These are phyloP conservation scores for Candida incommunis DNA, from an alignment of 805 yeast species.

Conservation along the genomic window DNA sequence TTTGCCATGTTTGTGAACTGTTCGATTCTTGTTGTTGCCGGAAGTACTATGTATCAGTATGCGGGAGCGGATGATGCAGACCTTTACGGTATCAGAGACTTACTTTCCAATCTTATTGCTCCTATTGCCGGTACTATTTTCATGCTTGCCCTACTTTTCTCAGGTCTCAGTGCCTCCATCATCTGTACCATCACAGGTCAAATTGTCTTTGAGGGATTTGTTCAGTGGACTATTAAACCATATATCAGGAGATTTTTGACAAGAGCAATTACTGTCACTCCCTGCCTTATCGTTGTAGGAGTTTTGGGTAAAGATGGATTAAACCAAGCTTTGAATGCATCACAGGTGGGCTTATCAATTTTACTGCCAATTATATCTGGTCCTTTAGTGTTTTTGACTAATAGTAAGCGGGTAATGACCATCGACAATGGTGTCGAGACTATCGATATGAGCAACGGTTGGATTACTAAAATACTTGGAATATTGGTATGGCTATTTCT, in stretches of 20 bases:
- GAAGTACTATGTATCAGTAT: conserved; percentile 57
- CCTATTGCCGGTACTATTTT: conserved; percentile 72
- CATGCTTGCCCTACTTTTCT: conserved; percentile 68
- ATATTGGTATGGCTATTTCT: conserved; percentile 57
- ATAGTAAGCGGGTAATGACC: conserved; percentile 52
- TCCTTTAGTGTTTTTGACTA: conserved; percentile 73
- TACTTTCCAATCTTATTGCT: conserved; percentile 48
- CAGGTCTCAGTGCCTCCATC: conserved; percentile 86
- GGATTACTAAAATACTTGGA: conserved; percentile 39
- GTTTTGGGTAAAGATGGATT: conserved; percentile 64
- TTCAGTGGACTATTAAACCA: conserved; percentile 68
- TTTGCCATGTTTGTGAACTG: conserved; percentile 80
- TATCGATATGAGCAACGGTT: conserved; percentile 35
- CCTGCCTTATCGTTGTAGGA: conserved; percentile 61
- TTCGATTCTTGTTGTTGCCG: conserved; percentile 71
- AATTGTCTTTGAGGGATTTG: conserved; percentile 81
- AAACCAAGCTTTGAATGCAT: conserved; percentile 58
- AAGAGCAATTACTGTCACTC: conserved; percentile 63
- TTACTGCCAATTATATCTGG: conserved; percentile 74
- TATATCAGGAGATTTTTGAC: conserved; percentile 71
- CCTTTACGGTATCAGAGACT: conserved; percentile 57
- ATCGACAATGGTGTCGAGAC: conserved; percentile 1
- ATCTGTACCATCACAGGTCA: conserved; percentile 92
- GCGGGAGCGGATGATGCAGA: conserved; percentile 64
- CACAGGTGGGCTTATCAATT: conserved; percentile 74